Evolutionary conservation across 495 filamentous ascomycete species (phyloP).

Genomic region (Aspergillus cavernicola): DNA sequence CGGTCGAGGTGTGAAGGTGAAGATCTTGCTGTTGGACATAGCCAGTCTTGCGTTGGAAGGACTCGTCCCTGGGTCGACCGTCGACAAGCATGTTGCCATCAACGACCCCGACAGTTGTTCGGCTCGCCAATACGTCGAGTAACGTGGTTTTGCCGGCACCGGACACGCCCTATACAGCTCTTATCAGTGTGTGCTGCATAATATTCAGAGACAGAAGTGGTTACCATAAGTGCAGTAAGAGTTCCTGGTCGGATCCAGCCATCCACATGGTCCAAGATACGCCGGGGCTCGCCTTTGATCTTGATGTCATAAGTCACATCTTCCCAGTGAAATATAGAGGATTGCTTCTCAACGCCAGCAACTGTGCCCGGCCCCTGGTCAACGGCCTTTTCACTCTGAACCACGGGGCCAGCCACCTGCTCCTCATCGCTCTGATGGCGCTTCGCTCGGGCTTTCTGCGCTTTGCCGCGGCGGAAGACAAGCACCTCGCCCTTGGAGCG

Average conservation of each 20-base stretch:
- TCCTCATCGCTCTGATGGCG: conserved; percentile 33
- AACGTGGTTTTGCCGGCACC: conserved; percentile 68
- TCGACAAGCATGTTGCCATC: conserved; percentile 54
- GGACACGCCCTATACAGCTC: conserved; percentile 53
- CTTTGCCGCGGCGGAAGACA: conserved; percentile 44
- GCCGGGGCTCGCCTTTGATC: conserved; percentile 54
- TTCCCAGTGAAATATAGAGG: conserved; percentile 77
- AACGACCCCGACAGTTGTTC: conserved; percentile 52
- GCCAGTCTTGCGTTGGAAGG: conserved; percentile 89
- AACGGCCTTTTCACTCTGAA: conserved; percentile 31
- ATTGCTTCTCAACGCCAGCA: conserved; percentile 53
- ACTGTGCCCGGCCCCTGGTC: conserved; percentile 24
- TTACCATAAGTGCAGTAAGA: conserved; percentile 44
- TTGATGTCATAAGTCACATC: conserved; percentile 70
- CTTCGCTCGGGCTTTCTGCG: neutral
- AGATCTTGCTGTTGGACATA: conserved; percentile 97
- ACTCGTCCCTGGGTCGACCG: conserved; percentile 57
- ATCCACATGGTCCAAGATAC: conserved; percentile 59
- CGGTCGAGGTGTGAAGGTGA: conserved; percentile 79
- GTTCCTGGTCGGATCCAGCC: conserved; percentile 66
- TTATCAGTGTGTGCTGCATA: conserved; percentile 75
- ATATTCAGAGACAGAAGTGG: conserved; percentile 49
- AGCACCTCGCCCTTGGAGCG: conserved; percentile 50
- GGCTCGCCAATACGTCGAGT: conserved; percentile 56
- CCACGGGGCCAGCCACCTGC: conserved; percentile 26